Base-by-base conservation (phyloP, 495 filamentous ascomycete genomes). In the Tuber melanosporum region DNA sequence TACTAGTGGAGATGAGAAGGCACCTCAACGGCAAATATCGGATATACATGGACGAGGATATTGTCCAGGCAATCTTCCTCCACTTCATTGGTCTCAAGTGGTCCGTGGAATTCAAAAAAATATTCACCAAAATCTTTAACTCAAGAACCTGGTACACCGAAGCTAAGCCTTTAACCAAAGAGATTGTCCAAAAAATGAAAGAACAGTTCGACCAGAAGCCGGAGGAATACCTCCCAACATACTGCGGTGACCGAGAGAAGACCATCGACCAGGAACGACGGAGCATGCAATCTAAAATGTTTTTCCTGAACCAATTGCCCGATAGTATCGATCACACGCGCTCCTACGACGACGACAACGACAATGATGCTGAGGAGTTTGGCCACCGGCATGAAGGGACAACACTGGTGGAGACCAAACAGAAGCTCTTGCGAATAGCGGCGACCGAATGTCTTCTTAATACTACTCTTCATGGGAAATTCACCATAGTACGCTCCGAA, bases 41-140 rank as follows among this genome's bases (percentile, higher is more conserved):
- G 14, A 85, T 92, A 2, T 88, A 87, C 78, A 91, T 91, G 88
- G 89, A 92, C 69, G 90, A 91, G 78, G 91, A 92, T 77, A 85
- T 92, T 39, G 85, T 92, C 10, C 89, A 92, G 77, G 87, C 88
- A 6, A 86, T 92, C 20, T 87, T 92, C 77, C 84, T 92, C 14
- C 89, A 92, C 73, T 91, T 88, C 73, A 87, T 92, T 47, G 91
- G 91, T 32, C 82, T 89, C 4, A 87, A 86, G 70, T 92, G 89
- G 89, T 86, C 88, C 14, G 87, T 89, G 19, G 84, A 87, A 49
- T 85, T 92, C 79, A 88, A 88, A 52, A n/a, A 75, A 12, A 84
- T 83, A 0, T 88, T 91, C 71, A 82, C 75, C 4, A 32, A 49
- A 0, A 88, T 90, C 66, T 85, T 85, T n/a, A 77, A 81, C 19